These are phyloP conservation scores for Fusarium protoensiforme DNA, from an alignment of 2,329 filamentous ascomycete genomes.

Conservation along the genomic window DNA sequence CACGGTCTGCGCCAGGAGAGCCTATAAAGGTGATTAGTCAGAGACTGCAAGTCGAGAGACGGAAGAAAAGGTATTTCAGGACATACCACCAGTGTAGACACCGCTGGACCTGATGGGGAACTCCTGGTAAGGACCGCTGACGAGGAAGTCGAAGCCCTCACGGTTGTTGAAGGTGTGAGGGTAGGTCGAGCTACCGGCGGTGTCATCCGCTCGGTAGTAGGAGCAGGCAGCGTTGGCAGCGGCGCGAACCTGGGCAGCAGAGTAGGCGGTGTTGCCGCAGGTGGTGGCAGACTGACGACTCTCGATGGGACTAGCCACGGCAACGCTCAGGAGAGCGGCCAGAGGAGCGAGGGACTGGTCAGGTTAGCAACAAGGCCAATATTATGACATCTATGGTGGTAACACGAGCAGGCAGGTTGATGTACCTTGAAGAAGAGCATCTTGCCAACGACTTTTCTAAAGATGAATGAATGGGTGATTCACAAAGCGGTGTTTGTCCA, in stretches of 20 bases:
- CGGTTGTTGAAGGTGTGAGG: conserved; percentile 54
- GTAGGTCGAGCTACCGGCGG: conserved; percentile 47
- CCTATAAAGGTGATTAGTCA: conserved; percentile 31
- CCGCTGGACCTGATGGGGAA: conserved; percentile 50
- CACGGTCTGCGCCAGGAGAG: conserved; percentile 72
- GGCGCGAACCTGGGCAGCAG: conserved; percentile 39
- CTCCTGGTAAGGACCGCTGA: conserved; percentile 51
- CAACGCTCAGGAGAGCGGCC: conserved; percentile 43
- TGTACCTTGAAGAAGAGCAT: conserved; percentile 38
- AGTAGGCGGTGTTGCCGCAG: conserved; percentile 47
- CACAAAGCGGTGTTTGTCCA: not conserved
- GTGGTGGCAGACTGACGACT: conserved; percentile 39
- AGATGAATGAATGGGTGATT: not conserved
- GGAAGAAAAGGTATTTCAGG: rapidly evolving
- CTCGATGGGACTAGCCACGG: conserved; percentile 42
- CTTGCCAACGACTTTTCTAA: conserved; percentile 6
- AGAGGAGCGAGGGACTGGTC: conserved; percentile 39
- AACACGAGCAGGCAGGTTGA: too few species aligned
- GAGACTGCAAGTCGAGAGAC: rapidly evolving
- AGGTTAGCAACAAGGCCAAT: not conserved
- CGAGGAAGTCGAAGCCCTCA: conserved; percentile 51
- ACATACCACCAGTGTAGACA: conserved; percentile 51
- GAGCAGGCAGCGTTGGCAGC: conserved; percentile 44
- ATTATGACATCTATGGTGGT: not conserved
- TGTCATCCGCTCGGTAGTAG: conserved; percentile 34